Conservation (phyloP, 1,139 yeast species). For the Yamadazyma sp. region DNA sequence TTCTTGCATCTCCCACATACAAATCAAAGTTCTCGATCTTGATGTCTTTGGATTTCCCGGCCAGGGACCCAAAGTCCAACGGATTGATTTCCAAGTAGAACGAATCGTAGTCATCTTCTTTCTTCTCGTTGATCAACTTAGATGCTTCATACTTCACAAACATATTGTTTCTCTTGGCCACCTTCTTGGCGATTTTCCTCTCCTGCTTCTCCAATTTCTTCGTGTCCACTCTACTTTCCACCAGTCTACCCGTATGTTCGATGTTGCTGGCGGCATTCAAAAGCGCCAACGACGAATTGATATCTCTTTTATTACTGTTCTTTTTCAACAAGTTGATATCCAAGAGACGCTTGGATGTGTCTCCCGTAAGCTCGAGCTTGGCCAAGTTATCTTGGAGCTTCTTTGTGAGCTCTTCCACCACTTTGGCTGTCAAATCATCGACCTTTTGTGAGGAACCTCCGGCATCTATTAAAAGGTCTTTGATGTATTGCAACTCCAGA, state of each 20-base stretch:
- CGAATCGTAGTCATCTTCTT: constrained; percentile 81
- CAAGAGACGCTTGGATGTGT: constrained; percentile 76
- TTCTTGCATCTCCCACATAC: constrained; percentile 92
- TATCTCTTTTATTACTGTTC: constrained; percentile 67
- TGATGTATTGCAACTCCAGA: constrained; percentile 65
- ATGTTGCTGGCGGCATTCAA: constrained; percentile 79
- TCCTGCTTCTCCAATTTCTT: constrained; percentile 97
- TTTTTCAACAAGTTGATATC: constrained; percentile 62
- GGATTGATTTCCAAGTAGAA: constrained; percentile 96
- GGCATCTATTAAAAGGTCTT: constrained; percentile 67
- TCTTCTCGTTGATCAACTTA: constrained; percentile 64
- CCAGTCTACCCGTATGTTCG: constrained; percentile 87
- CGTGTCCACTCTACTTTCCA: constrained; percentile 92
- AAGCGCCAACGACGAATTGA: constrained; percentile 68
- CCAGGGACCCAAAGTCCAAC: constrained; percentile 83
- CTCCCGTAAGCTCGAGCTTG: constrained; percentile 66
- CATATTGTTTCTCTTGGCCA: constrained; percentile 87
- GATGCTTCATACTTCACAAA: constrained; percentile 93
- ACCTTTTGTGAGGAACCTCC: constrained; percentile 72
- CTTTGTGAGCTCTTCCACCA: constrained; percentile 50
- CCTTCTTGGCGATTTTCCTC: constrained; percentile 92
- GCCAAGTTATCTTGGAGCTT: constrained; percentile 71
- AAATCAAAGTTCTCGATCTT: constrained; percentile 90
- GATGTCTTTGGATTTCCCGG: constrained; percentile 94
- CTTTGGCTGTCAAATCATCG: constrained; percentile 40